Evolutionary conservation across 495 filamentous ascomycete species (phyloP).

Genomic region (Xylaria scruposa): DNA sequence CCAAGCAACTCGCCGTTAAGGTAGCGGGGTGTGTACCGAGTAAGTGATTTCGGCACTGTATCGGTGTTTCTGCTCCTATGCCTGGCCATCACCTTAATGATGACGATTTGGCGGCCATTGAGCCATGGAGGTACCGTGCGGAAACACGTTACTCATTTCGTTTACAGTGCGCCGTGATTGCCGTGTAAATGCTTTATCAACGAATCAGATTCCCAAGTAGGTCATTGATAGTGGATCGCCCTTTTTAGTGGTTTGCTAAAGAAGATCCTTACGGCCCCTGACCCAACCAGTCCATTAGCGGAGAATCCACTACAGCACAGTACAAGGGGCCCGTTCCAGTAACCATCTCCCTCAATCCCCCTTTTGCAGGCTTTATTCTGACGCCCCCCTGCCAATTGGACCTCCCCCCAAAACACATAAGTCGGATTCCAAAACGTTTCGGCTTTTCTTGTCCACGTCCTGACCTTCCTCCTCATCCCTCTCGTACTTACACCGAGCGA

Average conservation of each 20-base stretch:
- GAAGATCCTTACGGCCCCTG: conserved; percentile 11
- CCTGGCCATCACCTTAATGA: too few species aligned
- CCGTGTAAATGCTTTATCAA: neutral
- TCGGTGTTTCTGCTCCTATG: neutral
- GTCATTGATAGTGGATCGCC: neutral
- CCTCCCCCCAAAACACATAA: conserved; percentile 43
- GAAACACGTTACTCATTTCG: neutral
- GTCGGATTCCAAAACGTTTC: conserved; percentile 54
- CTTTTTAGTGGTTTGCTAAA: conserved; percentile 4
- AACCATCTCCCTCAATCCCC: conserved; percentile 16
- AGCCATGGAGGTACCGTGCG: neutral
- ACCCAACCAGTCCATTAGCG: neutral
- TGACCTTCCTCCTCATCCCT: conserved; percentile 45
- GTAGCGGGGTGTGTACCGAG: neutral
- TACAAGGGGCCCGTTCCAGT: neutral
- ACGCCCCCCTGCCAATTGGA: conserved; percentile 32
- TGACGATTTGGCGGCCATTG: neutral
- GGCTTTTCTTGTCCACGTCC: conserved; percentile 48
- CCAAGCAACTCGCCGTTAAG: neutral
- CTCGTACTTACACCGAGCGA: conserved; percentile 42
- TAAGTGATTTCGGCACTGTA: neutral
- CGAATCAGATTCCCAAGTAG: neutral
- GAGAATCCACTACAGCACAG: conserved; percentile 2
- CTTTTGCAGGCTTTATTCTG: conserved; percentile 21
- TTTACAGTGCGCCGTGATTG: conserved; percentile 10